Percentiles rank a stretch among this genome's conserved stretches.
Conservation (phyloP, 768 basidiomycete genomes). For the Udeniomyces megalosporus region DNA sequence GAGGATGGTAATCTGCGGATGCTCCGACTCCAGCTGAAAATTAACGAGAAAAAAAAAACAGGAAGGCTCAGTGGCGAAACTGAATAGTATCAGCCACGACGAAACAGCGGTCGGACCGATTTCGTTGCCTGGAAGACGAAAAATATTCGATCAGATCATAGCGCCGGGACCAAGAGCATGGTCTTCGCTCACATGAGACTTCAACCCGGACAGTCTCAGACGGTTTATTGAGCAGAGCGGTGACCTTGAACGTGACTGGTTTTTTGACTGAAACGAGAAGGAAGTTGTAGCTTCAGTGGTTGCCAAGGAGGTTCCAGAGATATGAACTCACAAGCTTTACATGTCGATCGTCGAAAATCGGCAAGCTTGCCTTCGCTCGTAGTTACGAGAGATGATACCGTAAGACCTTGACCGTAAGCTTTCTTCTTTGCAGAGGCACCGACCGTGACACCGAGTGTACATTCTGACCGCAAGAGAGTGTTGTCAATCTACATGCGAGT, state of each 20-base stretch:
- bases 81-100: too few relatives aligned
- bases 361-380: conserved; percentile 1
- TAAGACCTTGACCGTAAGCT: not conserved
- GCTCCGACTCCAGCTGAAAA: too few relatives aligned
- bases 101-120: too few relatives aligned
- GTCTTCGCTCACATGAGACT: not conserved
- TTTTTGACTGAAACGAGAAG: conserved; percentile 5
- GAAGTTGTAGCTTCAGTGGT: too few relatives aligned
- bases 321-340: not conserved
- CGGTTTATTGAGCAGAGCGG: conserved; percentile 1
- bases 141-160: too few relatives aligned
- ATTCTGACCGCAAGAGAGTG: not conserved
- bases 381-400: conserved; percentile 5
- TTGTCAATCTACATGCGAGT: too few relatives aligned
- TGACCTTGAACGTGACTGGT: conserved; percentile 6
- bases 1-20: too few relatives aligned
- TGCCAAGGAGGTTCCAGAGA: too few relatives aligned
- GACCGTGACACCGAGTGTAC: not conserved
- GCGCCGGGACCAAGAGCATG: too few relatives aligned
- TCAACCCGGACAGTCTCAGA: not conserved
- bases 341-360: not conserved
- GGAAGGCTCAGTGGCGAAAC: too few relatives aligned
- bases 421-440: conserved; percentile 11
- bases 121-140: too few relatives aligned
- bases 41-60: too few relatives aligned